Conservation (phyloP, 805 yeast species). For the Sungouiella thailandica region DNA sequence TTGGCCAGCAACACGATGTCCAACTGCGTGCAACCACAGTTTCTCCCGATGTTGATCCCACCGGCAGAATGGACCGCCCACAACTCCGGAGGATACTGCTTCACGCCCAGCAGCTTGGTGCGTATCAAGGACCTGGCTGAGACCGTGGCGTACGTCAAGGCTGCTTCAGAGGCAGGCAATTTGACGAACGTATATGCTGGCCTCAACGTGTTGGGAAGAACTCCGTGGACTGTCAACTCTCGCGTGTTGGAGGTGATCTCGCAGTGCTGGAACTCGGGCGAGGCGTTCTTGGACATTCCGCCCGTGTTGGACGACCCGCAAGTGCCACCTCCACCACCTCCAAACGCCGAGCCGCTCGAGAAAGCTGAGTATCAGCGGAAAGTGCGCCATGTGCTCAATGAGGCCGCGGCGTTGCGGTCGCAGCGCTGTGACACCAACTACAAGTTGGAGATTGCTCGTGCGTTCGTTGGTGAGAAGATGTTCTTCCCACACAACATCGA, state of each 20-base stretch:
- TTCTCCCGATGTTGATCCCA: conserved; percentile 84
- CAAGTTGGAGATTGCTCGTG: conserved; percentile 91
- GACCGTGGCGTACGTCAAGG: conserved; percentile 80
- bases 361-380: conserved; percentile 63
- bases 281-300: conserved; percentile 70
- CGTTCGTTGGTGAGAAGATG: conserved; percentile 70
- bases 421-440: conserved; percentile 92
- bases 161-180: conserved; percentile 68
- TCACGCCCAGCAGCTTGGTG: conserved; percentile 57
- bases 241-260: conserved; percentile 63
- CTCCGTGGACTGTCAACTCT: conserved; percentile 90
- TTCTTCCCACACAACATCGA: conserved; percentile 80
- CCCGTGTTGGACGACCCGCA: conserved; percentile 40
- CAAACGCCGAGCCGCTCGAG: conserved; percentile 66
- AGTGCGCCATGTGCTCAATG: conserved; percentile 53
- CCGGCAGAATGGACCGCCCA: conserved; percentile 87
- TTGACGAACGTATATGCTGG: conserved; percentile 72
- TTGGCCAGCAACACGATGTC: conserved; percentile 61
- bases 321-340: conserved; percentile 47
- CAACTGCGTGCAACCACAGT: conserved; percentile 76
- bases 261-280: conserved; percentile 83
- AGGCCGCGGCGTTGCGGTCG: conserved; percentile 67
- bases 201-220: conserved; percentile 47
- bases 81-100: conserved; percentile 81
- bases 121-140: conserved; percentile 84